Base-by-base conservation (phyloP, 768 basidiomycete genomes). In the Chalciporus pseudorubinellus region DNA sequence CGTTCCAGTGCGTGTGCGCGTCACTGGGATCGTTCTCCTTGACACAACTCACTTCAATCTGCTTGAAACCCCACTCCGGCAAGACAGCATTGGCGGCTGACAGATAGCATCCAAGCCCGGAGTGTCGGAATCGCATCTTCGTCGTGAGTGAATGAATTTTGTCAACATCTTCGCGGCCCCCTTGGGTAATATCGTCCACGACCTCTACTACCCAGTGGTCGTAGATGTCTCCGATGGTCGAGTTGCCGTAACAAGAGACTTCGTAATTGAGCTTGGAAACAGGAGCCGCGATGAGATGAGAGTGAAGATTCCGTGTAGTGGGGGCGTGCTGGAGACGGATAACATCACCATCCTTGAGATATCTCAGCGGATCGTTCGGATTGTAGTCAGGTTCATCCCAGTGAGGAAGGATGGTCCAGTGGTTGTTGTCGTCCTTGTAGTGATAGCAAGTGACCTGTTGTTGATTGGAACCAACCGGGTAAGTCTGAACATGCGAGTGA, bases 381-480 rank as follows among this genome's bases (percentile, higher is more conserved):
- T 92, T 78, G 62, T 87, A 81, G 1, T 69, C 64, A 0, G 81
- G 74, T 53, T 87, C 82, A 29, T 87, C 81, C 97, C 95, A 98
- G 1, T 75, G 76, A 6, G 92, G 93, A 2, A 85, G 74, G 57
- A 98, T 66, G 16, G 73, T 61, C 89, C 92, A 98, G 40, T 98
- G 78, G 73, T 99, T 99, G 78, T 99, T 99, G 43, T 86, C 84
- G 65, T 98, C 97, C 73, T 97, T 98, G 82, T 99, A 98, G 73
- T 99, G 97, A 68, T 98, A 99, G 70, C 97, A 99, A 0, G 97
- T 98, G 4, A 98, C 85, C 70, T 99, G 97, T 62, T 98, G 97
- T 65, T 98, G 97, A 50, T 75, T 74, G 0, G 94, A 97, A 12
- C 95, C 97, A 19, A 85, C 77, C 1, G 97, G 97, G 67, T 85